Percentiles rank a stretch among this genome's conserved stretches.
phyloP scores from a whole-genome alignment of 805 yeast species.

The Phaffomyces antillensis region DNA sequence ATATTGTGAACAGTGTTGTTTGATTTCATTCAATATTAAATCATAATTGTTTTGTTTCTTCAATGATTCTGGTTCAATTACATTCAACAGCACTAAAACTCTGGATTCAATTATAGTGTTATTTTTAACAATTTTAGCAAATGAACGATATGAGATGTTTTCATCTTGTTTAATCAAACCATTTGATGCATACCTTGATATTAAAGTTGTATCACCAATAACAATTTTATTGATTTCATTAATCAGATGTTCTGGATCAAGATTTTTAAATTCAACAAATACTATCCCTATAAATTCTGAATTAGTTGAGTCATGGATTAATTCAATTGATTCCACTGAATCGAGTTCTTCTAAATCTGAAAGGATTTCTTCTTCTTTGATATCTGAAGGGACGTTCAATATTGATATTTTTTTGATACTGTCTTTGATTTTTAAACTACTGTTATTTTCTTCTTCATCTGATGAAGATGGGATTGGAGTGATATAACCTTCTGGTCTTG shows the following conservation, averaged over 20 bases:
- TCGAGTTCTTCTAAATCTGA: constrained; percentile 37
- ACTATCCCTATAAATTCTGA: constrained; percentile 51
- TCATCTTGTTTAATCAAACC: constrained; percentile 20
- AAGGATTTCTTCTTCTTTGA: constrained; percentile 36
- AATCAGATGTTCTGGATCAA: constrained; percentile 13
- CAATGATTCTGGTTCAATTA: constrained; percentile 58
- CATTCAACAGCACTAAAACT: constrained; percentile 61
- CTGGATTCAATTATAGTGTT: constrained; percentile 22
- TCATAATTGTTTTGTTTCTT: constrained; percentile 40
- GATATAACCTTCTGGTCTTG: constrained; percentile 42
- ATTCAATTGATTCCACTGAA: constrained; percentile 31
- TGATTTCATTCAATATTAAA: constrained; percentile 47
- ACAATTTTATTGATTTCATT: constrained; percentile 28
- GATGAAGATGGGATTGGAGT: constrained; percentile 21
- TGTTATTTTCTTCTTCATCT: constrained; percentile 20
- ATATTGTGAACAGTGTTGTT: constrained; percentile 36
- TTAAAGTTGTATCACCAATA: constrained; percentile 30
- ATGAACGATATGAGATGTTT: constrained; percentile 18
- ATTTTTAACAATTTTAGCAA: constrained; percentile 12
- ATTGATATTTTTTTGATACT: constrained; percentile 41
- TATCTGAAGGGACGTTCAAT: constrained; percentile 35
- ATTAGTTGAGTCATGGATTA: constrained; percentile 37
- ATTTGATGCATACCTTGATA: constrained; percentile 33
- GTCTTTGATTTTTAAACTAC: constrained; percentile 23
- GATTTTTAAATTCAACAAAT: constrained; percentile 37